Evolutionary conservation across 1,139 yeast species (phyloP).

Genomic region (Arxiozyma slooffiae): DNA sequence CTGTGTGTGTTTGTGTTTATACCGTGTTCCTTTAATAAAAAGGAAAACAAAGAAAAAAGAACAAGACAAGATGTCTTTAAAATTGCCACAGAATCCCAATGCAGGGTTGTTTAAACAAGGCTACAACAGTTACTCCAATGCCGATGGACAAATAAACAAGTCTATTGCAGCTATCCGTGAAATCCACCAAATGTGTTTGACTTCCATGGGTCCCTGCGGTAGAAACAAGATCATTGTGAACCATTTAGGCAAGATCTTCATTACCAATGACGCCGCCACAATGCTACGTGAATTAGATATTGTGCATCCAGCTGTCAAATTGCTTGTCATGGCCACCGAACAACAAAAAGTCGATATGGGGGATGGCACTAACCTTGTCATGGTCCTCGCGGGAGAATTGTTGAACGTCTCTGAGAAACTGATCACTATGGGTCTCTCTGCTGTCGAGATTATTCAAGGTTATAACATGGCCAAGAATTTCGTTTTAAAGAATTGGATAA

Average conservation of each 20-base stretch:
- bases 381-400: constrained; percentile 83
- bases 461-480: constrained; percentile 72
- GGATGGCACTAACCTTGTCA: constrained; percentile 62
- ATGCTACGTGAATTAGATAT: constrained; percentile 88
- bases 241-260: constrained; percentile 68
- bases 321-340: constrained; percentile 90
- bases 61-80: constrained; percentile 83
- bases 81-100: constrained; percentile 87
- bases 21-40: no score
- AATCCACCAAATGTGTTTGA: constrained; percentile 79
- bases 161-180: constrained; percentile 93
- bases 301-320: constrained; percentile 94
- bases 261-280: constrained; percentile 95
- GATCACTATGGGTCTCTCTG: constrained; percentile 74
- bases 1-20: no score
- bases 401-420: constrained; percentile 76
- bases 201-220: constrained; percentile 97
- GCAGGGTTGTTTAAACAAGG: constrained; percentile 94
- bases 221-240: constrained; percentile 92
- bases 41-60: no score
- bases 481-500: constrained; percentile 58
- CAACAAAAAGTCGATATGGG: constrained; percentile 93
- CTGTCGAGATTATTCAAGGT: constrained; percentile 85
- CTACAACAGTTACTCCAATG: constrained; percentile 76
- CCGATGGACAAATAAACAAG: constrained; percentile 89